Percentiles rank a stretch among this genome's conserved stretches.
Evolutionary conservation across 2,329 filamentous ascomycete species (phyloP).

Genomic region (Penicillium italicum): DNA sequence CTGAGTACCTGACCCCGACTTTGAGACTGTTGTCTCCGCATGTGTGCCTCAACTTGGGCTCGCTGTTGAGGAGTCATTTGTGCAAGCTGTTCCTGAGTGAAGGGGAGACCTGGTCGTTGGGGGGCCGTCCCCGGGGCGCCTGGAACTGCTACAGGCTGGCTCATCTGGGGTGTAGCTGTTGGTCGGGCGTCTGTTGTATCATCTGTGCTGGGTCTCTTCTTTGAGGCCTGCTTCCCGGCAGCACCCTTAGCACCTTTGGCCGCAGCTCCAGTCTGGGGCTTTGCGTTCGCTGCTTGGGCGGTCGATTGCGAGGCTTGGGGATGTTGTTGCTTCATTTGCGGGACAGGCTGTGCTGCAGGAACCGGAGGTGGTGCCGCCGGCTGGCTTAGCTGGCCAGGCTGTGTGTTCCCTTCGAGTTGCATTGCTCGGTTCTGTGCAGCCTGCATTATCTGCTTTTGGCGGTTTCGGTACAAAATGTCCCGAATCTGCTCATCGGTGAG

Average conservation of each 20-base stretch:
- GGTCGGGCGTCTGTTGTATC: conserved; percentile 46
- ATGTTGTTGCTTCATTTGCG: conserved; percentile 25
- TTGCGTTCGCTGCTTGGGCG: conserved; percentile 29
- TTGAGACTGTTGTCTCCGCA: conserved; percentile 36
- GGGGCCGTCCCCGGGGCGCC: conserved; percentile 19
- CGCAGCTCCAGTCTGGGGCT: conserved; percentile 27
- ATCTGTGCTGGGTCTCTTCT: conserved; percentile 47
- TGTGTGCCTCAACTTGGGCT: conserved; percentile 34
- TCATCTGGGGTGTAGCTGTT: conserved; percentile 32
- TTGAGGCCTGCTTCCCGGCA: conserved; percentile 33
- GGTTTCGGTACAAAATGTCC: conserved; percentile 33
- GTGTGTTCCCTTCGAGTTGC: conserved; percentile 23
- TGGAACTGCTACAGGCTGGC: conserved; percentile 21
- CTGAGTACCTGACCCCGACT: conserved; percentile 29
- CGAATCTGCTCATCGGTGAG: conserved; percentile 45
- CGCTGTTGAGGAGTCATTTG: conserved; percentile 44
- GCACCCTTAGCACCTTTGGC: conserved; percentile 29
- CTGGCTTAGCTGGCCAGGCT: conserved; percentile 26
- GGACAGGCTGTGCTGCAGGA: conserved; percentile 19
- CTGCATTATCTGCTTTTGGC: conserved; percentile 37
- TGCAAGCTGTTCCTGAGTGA: conserved; percentile 38
- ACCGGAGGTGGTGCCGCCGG: conserved; percentile 22
- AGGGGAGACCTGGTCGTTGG: conserved; percentile 20
- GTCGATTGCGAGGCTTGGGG: conserved; percentile 24
- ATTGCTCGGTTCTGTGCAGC: conserved; percentile 29